These are phyloP conservation scores for Vaccinium corymbosum DNA, from an alignment of 148 eudicot species.

Conservation along the genomic window DNA sequence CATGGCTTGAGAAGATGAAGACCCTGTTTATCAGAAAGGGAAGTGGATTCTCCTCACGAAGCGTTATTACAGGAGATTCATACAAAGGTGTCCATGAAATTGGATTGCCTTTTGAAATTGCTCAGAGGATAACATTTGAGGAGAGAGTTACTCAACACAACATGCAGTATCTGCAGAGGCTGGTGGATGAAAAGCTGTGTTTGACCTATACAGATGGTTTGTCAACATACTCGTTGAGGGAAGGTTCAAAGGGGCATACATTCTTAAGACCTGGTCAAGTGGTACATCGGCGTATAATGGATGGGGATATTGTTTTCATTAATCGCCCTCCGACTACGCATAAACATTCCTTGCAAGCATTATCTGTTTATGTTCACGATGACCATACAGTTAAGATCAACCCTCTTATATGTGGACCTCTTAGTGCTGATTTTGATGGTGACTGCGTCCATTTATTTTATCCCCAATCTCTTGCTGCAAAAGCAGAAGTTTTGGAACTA, in stretches of 20 bases:
- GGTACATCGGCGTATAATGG: conserved; percentile 81
- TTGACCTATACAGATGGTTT: conserved; percentile 69
- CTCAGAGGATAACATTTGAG: conserved; percentile 78
- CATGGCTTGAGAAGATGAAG: conserved; percentile 94
- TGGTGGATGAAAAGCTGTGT: conserved; percentile 83
- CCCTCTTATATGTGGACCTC: conserved; percentile 90
- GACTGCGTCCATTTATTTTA: conserved; percentile 94
- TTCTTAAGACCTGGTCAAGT: conserved; percentile 78
- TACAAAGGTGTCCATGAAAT: conserved; percentile 76
- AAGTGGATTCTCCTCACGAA: conserved; percentile 90
- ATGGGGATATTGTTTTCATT: conserved; percentile 87
- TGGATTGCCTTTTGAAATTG: conserved; percentile 86
- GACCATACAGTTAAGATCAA: conserved; percentile 85
- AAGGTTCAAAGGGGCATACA: conserved; percentile 95
- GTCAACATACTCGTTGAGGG: conserved; percentile 70
- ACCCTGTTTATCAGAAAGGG: conserved; percentile 91
- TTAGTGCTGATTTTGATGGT: conserved; percentile 95
- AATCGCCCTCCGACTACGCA: conserved; percentile 98
- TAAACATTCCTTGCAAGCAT: conserved; percentile 85
- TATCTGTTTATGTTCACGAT: conserved; percentile 73
- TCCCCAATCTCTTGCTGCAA: conserved; percentile 88
- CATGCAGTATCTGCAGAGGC: conserved; percentile 55
- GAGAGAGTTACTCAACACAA: conserved; percentile 81
- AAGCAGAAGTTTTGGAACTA: conserved; percentile 85
- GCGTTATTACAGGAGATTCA: conserved; percentile 90